Conservation (phyloP, 208 protist species). For the Trypanosoma conorhini region DNA sequence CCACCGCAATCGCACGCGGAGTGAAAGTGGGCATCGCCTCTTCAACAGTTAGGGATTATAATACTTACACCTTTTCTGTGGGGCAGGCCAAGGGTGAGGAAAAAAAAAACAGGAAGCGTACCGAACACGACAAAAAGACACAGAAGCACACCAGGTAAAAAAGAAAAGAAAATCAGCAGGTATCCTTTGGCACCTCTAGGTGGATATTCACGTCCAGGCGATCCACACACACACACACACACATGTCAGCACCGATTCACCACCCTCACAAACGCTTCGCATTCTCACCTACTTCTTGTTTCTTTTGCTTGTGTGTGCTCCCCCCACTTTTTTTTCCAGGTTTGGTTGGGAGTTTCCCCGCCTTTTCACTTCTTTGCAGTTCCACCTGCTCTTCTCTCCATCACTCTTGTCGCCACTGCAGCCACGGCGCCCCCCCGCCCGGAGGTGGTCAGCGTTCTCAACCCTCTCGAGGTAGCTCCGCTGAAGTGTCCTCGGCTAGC, state of each 20-base stretch:
- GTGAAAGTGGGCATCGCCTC: not conserved
- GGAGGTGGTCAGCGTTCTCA: not conserved
- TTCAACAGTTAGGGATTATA: not conserved
- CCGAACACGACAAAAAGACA: not conserved
- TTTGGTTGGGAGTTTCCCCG: not conserved
- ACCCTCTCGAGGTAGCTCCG: slow-evolving; percentile 5
- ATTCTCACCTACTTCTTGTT: no score
- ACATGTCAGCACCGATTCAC: no score
- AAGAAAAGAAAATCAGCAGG: no score
- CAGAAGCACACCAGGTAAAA: not conserved
- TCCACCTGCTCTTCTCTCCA: not conserved
- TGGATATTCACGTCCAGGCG: no score
- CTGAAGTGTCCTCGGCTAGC: not conserved
- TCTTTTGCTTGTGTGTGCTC: no score
- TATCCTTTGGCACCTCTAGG: no score
- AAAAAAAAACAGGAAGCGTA: slow-evolving; percentile 9
- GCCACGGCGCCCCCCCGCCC: not conserved
- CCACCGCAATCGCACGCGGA: slow-evolving; percentile 9
- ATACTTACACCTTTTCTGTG: not conserved
- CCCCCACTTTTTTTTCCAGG: not conserved
- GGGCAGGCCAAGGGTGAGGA: not conserved
- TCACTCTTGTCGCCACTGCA: not conserved
- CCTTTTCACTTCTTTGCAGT: not conserved
- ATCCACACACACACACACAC: no score
- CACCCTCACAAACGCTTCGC: no score